These are phyloP conservation scores for Gaeumannomyces tritici DNA, from an alignment of 2,329 filamentous ascomycete species.

Conservation along the genomic window DNA sequence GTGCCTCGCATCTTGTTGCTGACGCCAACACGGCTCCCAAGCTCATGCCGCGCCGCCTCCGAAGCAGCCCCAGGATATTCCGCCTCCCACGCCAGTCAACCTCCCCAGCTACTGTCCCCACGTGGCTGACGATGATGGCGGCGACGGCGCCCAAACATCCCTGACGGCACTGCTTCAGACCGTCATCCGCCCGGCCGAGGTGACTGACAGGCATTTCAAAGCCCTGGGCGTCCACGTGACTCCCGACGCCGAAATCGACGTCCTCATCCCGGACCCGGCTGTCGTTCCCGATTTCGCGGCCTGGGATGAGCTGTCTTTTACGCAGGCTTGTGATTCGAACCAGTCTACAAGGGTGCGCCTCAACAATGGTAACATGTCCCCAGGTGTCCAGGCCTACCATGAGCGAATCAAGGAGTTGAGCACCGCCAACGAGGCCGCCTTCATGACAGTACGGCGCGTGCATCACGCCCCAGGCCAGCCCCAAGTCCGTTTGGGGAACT, in stretches of 20 bases:
- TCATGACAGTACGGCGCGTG: conserved; percentile 51
- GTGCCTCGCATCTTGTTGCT: no score
- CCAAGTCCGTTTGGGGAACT: conserved; percentile 48
- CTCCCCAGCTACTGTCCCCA: conserved; percentile 34
- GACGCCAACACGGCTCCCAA: no score
- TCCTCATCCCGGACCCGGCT: conserved; percentile 43
- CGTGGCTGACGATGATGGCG: conserved; percentile 10
- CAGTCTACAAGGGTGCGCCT: conserved; percentile 36
- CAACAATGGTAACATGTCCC: conserved; percentile 43
- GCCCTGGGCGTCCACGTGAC: conserved; percentile 49
- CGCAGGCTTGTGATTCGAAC: conserved; percentile 39
- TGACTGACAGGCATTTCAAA: conserved; percentile 39
- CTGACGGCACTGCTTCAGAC: conserved; percentile 42
- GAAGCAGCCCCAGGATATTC: conserved; percentile 37
- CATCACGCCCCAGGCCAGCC: conserved; percentile 41
- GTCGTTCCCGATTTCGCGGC: conserved; percentile 42
- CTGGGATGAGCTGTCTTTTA: conserved; percentile 39
- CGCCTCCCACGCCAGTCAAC: conserved; percentile 44
- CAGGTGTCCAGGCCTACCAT: conserved; percentile 47
- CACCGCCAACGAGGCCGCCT: conserved; percentile 46
- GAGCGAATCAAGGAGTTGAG: conserved; percentile 50
- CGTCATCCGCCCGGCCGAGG: conserved; percentile 42
- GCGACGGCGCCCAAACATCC: conserved; percentile 16
- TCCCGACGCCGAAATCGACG: conserved; percentile 33
- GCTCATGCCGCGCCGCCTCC: neutral